These are phyloP conservation scores for Kluyveromyces nonfermentans DNA, from an alignment of 805 yeast genomes.

Conservation along the genomic window DNA sequence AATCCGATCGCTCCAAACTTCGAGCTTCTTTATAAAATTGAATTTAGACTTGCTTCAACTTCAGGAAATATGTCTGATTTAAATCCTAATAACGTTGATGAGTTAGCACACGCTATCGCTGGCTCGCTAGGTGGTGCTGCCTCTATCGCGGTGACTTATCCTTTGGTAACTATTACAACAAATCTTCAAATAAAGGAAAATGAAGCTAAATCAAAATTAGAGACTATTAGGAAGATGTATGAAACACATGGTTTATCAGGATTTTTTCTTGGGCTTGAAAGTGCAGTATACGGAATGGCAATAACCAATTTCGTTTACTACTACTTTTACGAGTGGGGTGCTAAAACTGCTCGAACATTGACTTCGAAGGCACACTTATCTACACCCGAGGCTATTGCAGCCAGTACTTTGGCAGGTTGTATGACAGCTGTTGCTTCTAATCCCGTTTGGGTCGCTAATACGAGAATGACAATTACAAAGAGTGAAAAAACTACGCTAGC, in stretches of 20 bases:
- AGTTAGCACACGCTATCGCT: constrained; percentile 78
- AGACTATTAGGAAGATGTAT: constrained; percentile 40
- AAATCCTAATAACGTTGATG: constrained; percentile 25
- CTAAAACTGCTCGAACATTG: constrained; percentile 33
- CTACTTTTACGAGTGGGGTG: constrained; percentile 75
- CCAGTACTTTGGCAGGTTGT: constrained; percentile 84
- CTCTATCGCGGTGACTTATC: constrained; percentile 81
- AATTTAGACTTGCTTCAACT: not conserved
- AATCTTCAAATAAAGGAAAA: constrained; percentile 54
- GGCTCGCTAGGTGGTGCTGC: constrained; percentile 93
- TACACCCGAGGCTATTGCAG: constrained; percentile 58
- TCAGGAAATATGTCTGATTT: constrained; percentile 8
- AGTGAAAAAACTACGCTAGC: constrained; percentile 39
- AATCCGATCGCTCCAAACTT: not conserved
- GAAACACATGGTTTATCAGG: constrained; percentile 55
- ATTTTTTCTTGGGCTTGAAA: constrained; percentile 76
- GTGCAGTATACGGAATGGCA: constrained; percentile 79
- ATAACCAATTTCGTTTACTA: constrained; percentile 83
- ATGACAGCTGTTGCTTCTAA: constrained; percentile 74
- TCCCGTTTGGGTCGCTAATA: constrained; percentile 93
- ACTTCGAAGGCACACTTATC: constrained; percentile 32
- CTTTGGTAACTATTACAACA: constrained; percentile 78
- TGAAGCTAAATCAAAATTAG: constrained; percentile 14
- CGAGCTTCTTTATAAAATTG: not conserved
- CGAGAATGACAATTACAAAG: constrained; percentile 63